Evolutionary conservation across 768 basidiomycete species (phyloP), one percentile per base, ranked within the genome.

Genomic region (Tricholoma furcatifolium): DNA sequence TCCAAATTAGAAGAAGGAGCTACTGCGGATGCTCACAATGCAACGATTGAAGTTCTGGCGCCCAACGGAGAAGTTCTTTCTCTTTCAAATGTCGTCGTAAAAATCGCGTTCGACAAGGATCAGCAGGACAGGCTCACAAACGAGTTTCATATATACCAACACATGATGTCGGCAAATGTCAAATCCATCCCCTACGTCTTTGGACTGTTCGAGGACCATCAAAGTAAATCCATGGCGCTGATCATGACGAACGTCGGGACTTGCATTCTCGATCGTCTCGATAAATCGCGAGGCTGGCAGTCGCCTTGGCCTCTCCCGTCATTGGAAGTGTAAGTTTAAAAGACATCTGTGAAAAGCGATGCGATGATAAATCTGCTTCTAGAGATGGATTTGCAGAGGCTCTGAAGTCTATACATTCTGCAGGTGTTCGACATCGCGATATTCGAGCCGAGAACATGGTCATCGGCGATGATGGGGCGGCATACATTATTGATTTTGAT

Each of bases 401-500:
- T 4, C 43, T 67, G 36, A 41, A 57, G 34, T 43, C 55, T 11
- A 62, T 65, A 8, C 66, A 67, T 35, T 45, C 53, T 1, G 65
- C 61, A 14, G 58, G 58, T 12, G 55, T 67, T 18, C 46, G 54
- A 30, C 60, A 67, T 27, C 36, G 58, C 24, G 66, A 67, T 43
- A 45, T 67, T 11, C 61, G 66, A 8, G 35, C 51, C 7, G 41
- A 60, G 14, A 67, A 65, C 43, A 32, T 67, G 15, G 46, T 58
- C n/a, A 38, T 62, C 43, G 54, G 59, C 45, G 41, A 58, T 14
- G 44, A 47, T 10, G 57, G 58, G 3, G 40, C 42, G 12, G 55
- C 59, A 23, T 53, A 34, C 34, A 60, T 67, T 34, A 62, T 63
- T 23, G 66, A 67, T 48, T 66, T 66, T 47, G 62, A 65, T 44